phyloP scores from a whole-genome alignment of 2,329 filamentous ascomycete genomes.

The Ophiocordyceps camponoti-saundersi region DNA sequence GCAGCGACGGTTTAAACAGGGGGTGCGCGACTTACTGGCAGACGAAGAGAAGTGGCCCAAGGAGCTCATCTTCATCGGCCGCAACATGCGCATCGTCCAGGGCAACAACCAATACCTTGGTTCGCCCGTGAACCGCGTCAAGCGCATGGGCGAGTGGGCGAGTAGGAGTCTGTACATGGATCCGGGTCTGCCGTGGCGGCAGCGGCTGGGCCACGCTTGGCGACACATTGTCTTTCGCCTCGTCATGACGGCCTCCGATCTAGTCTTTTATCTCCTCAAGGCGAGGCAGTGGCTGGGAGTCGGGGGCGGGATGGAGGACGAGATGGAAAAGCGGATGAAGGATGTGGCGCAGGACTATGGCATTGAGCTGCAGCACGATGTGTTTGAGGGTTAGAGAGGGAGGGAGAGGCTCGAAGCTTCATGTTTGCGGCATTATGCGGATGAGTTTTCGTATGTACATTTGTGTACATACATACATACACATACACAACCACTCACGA shows the following conservation, averaged over 20 bases:
- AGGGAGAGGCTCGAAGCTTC: too few relatives aligned
- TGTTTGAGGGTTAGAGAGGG: constrained; percentile 59
- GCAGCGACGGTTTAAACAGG: constrained; percentile 69
- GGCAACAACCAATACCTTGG: constrained; percentile 85
- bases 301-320: constrained; percentile 83
- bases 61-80: constrained; percentile 80
- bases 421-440: too few relatives aligned
- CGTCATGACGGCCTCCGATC: constrained; percentile 59
- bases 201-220: constrained; percentile 53
- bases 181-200: constrained; percentile 39
- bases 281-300: constrained; percentile 59
- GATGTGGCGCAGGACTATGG: constrained; percentile 82
- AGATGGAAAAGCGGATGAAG: constrained; percentile 76
- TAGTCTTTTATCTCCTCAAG: constrained; percentile 71
- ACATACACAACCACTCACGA: too few relatives aligned
- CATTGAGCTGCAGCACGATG: constrained; percentile 70
- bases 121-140: constrained; percentile 79
- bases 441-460: too few relatives aligned
- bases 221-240: constrained; percentile 67
- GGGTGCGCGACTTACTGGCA: constrained; percentile 49
- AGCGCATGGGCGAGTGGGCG: constrained; percentile 87
- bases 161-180: constrained; percentile 67
- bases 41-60: constrained; percentile 82
- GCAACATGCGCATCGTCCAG: constrained; percentile 85
- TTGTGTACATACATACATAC: too few relatives aligned